Evolutionary conservation across 2,329 filamentous ascomycete genomes (phyloP).

Genomic region (Xylaria arbuscula): DNA sequence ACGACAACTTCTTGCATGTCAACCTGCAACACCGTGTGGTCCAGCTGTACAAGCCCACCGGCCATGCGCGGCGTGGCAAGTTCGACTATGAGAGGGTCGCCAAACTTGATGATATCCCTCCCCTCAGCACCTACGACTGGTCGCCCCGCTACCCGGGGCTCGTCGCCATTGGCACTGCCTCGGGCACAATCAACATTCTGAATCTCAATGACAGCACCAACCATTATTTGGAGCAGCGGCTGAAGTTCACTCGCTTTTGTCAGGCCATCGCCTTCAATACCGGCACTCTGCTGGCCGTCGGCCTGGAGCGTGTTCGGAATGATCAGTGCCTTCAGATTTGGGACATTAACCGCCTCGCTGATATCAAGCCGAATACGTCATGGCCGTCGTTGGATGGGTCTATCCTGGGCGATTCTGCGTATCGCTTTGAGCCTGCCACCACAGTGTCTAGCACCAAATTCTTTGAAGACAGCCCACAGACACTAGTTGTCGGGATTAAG

Average conservation of each 20-base stretch:
- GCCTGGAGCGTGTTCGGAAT: slow-evolving; percentile 82
- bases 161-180: slow-evolving; percentile 79
- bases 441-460: slow-evolving; percentile 87
- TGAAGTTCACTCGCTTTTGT: slow-evolving; percentile 81
- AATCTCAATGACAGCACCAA: slow-evolving; percentile 77
- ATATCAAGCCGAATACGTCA: slow-evolving; percentile 57
- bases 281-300: slow-evolving; percentile 77
- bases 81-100: slow-evolving; percentile 69
- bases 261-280: slow-evolving; percentile 85
- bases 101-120: slow-evolving; percentile 71
- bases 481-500: slow-evolving; percentile 79
- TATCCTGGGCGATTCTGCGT: slow-evolving; percentile 65
- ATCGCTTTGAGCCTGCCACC: slow-evolving; percentile 72
- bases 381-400: slow-evolving; percentile 64
- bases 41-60: slow-evolving; percentile 71
- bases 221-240: slow-evolving; percentile 71
- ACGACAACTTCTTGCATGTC: slow-evolving; percentile 72
- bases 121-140: slow-evolving; percentile 75
- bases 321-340: slow-evolving; percentile 86
- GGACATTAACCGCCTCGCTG: slow-evolving; percentile 74
- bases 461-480: slow-evolving; percentile 80
- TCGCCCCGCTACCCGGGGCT: slow-evolving; percentile 71
- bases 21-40: slow-evolving; percentile 72
- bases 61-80: slow-evolving; percentile 64
- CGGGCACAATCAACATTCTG: slow-evolving; percentile 79